Conservation (phyloP, 2,329 filamentous ascomycete species). For the Cladosporium sphaerospermum region DNA sequence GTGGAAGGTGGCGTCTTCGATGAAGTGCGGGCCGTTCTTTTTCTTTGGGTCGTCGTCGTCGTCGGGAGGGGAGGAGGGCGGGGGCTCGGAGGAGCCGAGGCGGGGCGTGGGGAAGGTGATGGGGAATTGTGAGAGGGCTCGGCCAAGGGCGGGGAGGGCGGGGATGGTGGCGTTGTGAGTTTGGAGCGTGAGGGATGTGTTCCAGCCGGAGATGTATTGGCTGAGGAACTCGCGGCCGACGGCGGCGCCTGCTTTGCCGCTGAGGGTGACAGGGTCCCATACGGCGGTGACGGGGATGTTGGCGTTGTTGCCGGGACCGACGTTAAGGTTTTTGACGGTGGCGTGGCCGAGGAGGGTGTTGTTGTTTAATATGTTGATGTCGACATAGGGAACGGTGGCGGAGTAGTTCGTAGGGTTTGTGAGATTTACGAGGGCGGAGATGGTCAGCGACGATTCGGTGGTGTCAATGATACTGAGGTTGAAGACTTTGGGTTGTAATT, state of each 20-base stretch:
- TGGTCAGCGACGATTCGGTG: slow-evolving; percentile 60
- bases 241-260: slow-evolving; percentile 54
- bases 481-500: slow-evolving; percentile 57
- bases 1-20: slow-evolving; percentile 79
- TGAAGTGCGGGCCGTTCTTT: slow-evolving; percentile 57
- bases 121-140: slow-evolving; percentile 64
- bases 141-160: slow-evolving; percentile 62
- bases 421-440: slow-evolving; percentile 70
- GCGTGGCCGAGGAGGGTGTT: slow-evolving; percentile 69
- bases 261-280: slow-evolving; percentile 64
- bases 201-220: slow-evolving; percentile 79
- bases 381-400: slow-evolving; percentile 72
- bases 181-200: slow-evolving; percentile 70
- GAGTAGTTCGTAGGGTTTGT: slow-evolving; percentile 88
- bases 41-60: slow-evolving; percentile 41
- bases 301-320: slow-evolving; percentile 66
- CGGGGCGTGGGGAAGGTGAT: slow-evolving; percentile 67
- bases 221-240: slow-evolving; percentile 71
- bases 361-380: slow-evolving; percentile 69
- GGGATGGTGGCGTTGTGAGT: slow-evolving; percentile 70
- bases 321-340: slow-evolving; percentile 55
- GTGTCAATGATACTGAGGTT: slow-evolving; percentile 69
- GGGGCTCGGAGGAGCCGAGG: slow-evolving; percentile 51
- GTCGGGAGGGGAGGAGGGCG: slow-evolving; percentile 20
- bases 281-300: slow-evolving; percentile 60